Evolutionary conservation across 1,284 basidiomycete species (phyloP), one percentile per base, ranked within the genome.

Genomic region (Sanghuangporus weigelae): DNA sequence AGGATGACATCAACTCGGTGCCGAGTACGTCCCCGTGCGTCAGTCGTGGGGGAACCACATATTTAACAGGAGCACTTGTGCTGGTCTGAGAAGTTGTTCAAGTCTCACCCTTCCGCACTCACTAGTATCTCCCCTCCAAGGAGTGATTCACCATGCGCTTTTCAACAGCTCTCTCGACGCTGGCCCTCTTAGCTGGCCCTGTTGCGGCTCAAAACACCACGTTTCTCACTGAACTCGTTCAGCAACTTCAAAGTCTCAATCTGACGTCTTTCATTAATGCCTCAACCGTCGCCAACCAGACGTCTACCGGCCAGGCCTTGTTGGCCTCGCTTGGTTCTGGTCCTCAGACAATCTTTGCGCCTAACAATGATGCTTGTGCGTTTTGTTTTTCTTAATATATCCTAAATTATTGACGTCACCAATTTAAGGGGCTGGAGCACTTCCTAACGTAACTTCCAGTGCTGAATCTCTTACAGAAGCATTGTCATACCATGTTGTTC

Each of bases 401-500:
- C 10, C n/a, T 5, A 1, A 23, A 46, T 46, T 3, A 10, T 21
- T 19, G 63, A 51, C 31, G 63, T 67, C 49, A 64, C 39, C 31
- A 12, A 44, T 44, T 44, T 1, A 58, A 76, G 78, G 78, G 64
- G 68, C 74, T 6, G 73, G 73, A 26, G 75, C 74, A 2, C 65
- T 73, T 46, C 66, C 72, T 21, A 74, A 73, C 63, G 71, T 80
- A 39, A 73, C 78, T 1, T 70, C 68, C 59, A 76, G 82, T 66
- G 62, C 71, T 3, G 74, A 74, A 3, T 63, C 72, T 14, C 68
- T 86, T 14, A 73, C 79, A 40, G 73, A 81, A 61, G 74, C 84
- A 55, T 70, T 90, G 58, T 75, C 83, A 5, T 90, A 90, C 75
- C 88, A 90, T 71, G 73, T 89, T 62, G 76, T 88, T 19, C 76